Evolutionary conservation across 768 basidiomycete genomes (phyloP).

Genomic region (Leccinum ochraceum): DNA sequence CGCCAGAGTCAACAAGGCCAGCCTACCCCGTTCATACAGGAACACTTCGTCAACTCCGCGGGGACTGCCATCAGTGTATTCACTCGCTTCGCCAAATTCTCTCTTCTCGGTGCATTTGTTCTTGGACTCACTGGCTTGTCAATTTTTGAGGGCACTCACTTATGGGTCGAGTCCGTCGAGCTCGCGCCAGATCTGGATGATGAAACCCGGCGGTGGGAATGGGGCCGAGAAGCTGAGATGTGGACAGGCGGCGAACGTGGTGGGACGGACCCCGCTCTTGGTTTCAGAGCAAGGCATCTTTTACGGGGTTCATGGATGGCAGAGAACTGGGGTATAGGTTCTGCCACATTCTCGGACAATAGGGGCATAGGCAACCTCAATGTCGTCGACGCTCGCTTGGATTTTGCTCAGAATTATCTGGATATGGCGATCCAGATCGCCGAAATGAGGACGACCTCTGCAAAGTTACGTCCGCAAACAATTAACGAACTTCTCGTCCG

Average conservation of each 20-base stretch:
- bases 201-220: constrained; percentile 61
- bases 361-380: constrained; percentile 40
- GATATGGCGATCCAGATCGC: constrained; percentile 49
- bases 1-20: constrained; percentile 9
- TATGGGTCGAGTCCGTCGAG: constrained; percentile 63
- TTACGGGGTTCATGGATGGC: constrained; percentile 74
- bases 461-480: constrained; percentile 50
- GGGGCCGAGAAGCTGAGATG: constrained; percentile 60
- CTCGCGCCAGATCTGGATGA: constrained; percentile 48
- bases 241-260: constrained; percentile 61
- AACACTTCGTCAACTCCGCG: constrained; percentile 37
- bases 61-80: constrained; percentile 45
- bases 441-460: constrained; percentile 38
- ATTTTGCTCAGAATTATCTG: constrained; percentile 55
- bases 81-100: constrained; percentile 49
- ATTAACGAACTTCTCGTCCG: constrained; percentile 54
- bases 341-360: constrained; percentile 37
- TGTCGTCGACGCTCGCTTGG: constrained; percentile 55
- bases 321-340: constrained; percentile 60
- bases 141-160: constrained; percentile 57
- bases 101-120: constrained; percentile 45
- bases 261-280: constrained; percentile 74
- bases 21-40: constrained; percentile 24
- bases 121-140: constrained; percentile 46
- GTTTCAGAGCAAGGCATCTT: constrained; percentile 58